Evolutionary conservation across 208 protist species (phyloP).

Genomic region (Histomonas meleagridis): DNA sequence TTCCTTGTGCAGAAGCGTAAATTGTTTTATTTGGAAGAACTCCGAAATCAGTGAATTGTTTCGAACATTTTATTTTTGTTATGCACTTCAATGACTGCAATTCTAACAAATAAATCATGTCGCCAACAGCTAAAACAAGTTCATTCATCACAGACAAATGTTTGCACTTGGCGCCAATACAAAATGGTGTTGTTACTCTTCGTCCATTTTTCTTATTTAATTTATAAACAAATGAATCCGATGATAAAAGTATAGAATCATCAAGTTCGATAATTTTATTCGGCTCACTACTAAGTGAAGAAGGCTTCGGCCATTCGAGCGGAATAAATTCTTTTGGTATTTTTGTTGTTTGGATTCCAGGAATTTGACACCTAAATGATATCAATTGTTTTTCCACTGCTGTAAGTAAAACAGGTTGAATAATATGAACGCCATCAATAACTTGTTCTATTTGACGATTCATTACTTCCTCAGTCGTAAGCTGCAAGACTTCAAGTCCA

Average conservation of each 20-base stretch:
- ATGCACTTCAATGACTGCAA: background rate
- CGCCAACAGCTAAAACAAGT: background rate
- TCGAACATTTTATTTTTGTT: background rate
- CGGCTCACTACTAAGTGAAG: background rate
- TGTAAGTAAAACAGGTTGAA: background rate
- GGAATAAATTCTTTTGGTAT: background rate
- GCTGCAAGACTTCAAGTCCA: background rate
- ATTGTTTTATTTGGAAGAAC: background rate
- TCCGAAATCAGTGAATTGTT: background rate
- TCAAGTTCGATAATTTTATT: background rate
- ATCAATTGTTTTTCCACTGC: slow-evolving; percentile 17
- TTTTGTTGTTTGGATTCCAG: background rate
- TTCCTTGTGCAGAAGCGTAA: background rate
- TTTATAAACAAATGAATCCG: background rate
- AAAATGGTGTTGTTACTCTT: background rate
- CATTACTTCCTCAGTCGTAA: background rate
- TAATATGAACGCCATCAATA: background rate
- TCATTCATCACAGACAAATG: background rate
- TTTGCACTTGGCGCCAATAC: background rate
- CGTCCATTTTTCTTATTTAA: background rate
- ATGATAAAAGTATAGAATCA: background rate
- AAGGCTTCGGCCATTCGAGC: background rate
- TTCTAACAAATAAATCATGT: background rate
- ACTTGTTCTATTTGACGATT: background rate
- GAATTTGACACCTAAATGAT: background rate